Conservation (phyloP, 257 asterid genomes). For the Mitragyna speciosa region DNA sequence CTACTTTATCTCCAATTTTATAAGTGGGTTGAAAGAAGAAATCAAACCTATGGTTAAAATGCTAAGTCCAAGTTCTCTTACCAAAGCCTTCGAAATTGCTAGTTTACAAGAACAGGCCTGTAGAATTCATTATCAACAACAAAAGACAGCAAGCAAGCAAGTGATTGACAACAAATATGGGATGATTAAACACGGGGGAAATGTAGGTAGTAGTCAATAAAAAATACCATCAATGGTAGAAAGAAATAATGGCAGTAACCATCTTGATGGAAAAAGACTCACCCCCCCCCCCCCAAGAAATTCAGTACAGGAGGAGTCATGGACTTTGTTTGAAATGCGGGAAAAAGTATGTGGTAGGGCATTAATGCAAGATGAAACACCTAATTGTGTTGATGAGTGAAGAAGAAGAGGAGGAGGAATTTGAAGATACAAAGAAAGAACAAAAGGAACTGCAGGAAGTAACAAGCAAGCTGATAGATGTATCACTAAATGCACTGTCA, state of each 20-base stretch:
- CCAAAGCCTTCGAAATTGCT: neutral
- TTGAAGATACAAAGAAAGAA: no score
- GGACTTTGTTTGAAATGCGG: neutral
- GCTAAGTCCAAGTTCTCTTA: neutral
- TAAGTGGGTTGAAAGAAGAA: neutral
- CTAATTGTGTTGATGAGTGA: neutral
- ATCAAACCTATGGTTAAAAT: neutral
- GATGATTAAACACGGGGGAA: no score
- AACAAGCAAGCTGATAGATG: neutral
- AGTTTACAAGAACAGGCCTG: neutral
- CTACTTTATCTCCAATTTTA: neutral
- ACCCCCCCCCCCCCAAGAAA: neutral
- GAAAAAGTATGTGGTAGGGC: neutral
- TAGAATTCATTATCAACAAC: no score
- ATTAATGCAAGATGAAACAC: neutral
- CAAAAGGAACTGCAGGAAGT: no score
- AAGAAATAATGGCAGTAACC: no score
- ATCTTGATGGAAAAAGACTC: no score
- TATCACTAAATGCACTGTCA: neutral
- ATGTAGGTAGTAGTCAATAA: no score
- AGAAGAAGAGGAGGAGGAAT: neutral
- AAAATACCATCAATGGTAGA: no score
- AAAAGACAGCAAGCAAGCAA: neutral
- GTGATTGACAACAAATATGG: neutral
- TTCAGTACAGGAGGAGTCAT: neutral